A percentile compares a stretch with the other conserved stretches of the same genome.
Conservation (phyloP, 2,329 filamentous ascomycete genomes). For the Ophiostoma sp. region DNA sequence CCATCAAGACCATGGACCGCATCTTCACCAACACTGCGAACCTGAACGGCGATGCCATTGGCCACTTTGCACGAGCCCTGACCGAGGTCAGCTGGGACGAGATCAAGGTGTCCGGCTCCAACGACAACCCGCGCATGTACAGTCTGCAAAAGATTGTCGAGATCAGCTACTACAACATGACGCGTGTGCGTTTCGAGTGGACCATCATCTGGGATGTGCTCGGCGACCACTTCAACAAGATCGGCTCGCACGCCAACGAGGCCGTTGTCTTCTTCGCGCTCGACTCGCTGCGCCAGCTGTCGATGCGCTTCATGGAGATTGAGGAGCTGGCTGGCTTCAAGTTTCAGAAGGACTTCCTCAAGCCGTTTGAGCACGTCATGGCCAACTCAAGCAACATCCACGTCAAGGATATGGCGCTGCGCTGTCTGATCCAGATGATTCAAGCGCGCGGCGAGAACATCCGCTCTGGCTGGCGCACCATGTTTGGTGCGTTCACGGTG, state of each 20-base stretch:
- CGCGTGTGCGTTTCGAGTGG: conserved; percentile 96
- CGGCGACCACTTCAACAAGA: conserved; percentile 97
- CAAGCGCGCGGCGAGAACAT: conserved; percentile 96
- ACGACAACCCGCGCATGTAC: conserved; percentile 92
- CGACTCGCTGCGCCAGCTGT: conserved; percentile 89
- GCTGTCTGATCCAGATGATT: conserved; percentile 98
- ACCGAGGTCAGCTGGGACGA: conserved; percentile 99
- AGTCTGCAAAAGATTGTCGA: conserved; percentile 97
- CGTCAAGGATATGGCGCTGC: conserved; percentile 95
- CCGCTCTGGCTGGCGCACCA: conserved; percentile 94
- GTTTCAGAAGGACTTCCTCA: conserved; percentile 98
- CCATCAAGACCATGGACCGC: conserved; percentile 86
- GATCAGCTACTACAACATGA: conserved; percentile 99
- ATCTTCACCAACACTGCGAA: conserved; percentile 97
- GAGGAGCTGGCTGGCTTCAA: conserved; percentile 98
- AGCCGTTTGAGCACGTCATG: conserved; percentile 97
- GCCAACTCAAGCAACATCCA: conserved; percentile 84
- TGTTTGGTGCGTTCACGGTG: conserved; percentile 98
- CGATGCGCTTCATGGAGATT: conserved; percentile 98
- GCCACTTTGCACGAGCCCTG: conserved; percentile 86
- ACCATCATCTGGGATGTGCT: conserved; percentile 95
- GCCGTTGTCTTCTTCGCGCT: conserved; percentile 96
- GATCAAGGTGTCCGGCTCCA: conserved; percentile 93
- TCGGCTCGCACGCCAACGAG: conserved; percentile 94
- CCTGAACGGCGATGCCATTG: conserved; percentile 86